Evolutionary conservation across 257 asterid genomes (phyloP), one percentile per base, ranked within the genome.

Genomic region (Osmanthus fragrans): DNA sequence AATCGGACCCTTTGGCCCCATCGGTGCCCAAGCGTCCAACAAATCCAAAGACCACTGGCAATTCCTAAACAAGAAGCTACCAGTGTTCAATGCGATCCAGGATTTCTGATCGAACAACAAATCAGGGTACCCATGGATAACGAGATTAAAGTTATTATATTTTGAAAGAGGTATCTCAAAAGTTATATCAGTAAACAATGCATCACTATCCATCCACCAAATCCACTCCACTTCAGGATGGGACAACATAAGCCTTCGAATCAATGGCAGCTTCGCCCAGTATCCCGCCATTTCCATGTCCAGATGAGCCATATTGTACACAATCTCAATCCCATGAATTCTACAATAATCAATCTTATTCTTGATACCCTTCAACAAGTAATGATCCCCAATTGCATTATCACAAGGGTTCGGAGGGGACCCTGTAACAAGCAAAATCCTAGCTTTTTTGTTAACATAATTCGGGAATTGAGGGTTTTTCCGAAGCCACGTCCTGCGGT

Each of bases 171-270:
- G 89, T 34, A 87, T 73, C 70, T 82, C 90, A 51, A 87, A 87
- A 0, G 49, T 71, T 84, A 87, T 85, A 37, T 87, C 90, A 21
- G 90, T 85, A 67, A 87, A 87, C 75, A 87, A 29, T 11, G 90
- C 90, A 85, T 87, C 90, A 25, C 86, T 85, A 39, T 87, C 90
- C 89, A 87, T 85, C 90, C 90, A 87, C 90, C 90, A 87, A 67
- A 87, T 74, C 90, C 89, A 87, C 75, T 87, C 90, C 4, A 87
- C 83, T 42, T 87, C 90, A 45, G 90, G 89, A 58, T 87, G 90
- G 29, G 90, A 84, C 83, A 87, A 40, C 90, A 87, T 87, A 51
- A 87, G 36, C 82, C 78, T 82, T 78, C 90, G 80, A 77, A 87
- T 80, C 80, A 87, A 76, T 0, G 90, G 90, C 83, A 87, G 54